phyloP scores from a whole-genome alignment of 257 asterid species.

The Lycium barbarum region DNA sequence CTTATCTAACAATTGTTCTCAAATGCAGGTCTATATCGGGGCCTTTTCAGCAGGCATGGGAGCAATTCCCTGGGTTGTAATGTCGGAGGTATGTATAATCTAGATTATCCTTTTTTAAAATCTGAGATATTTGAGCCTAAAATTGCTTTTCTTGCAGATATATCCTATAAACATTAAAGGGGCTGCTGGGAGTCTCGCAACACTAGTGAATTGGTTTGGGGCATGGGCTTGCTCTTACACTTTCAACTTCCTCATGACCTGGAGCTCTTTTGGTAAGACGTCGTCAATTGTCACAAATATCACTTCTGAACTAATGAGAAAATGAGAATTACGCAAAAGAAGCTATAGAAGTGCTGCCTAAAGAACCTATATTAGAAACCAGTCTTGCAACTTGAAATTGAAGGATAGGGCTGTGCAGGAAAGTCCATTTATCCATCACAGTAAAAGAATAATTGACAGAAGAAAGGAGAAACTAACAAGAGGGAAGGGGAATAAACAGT shows the following conservation, averaged over 20 bases:
- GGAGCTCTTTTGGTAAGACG: constrained; percentile 77
- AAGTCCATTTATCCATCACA: background rate
- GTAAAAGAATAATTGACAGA: background rate
- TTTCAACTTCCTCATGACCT: constrained; percentile 88
- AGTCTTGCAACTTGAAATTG: background rate
- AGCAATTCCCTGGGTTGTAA: constrained; percentile 96
- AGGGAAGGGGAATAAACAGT: background rate
- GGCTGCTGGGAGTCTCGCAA: constrained; percentile 88
- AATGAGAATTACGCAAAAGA: too few relatives aligned
- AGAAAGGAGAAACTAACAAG: background rate
- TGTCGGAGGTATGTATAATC: constrained; percentile 73
- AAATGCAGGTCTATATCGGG: constrained; percentile 71
- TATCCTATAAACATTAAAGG: constrained; percentile 90
- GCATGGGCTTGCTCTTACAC: constrained; percentile 92
- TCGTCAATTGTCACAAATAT: too few relatives aligned
- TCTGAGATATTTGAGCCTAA: background rate
- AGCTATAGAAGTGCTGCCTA: background rate
- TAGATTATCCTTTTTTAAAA: background rate
- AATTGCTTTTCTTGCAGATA: constrained; percentile 48
- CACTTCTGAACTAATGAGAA: too few relatives aligned
- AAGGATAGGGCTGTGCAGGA: background rate
- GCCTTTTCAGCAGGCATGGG: constrained; percentile 91
- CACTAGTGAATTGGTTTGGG: constrained; percentile 89
- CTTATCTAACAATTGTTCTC: constrained; percentile 25
- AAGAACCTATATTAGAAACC: background rate